phyloP scores from a whole-genome alignment of 2,329 filamentous ascomycete genomes.

The Simplicillium aogashimaense region DNA sequence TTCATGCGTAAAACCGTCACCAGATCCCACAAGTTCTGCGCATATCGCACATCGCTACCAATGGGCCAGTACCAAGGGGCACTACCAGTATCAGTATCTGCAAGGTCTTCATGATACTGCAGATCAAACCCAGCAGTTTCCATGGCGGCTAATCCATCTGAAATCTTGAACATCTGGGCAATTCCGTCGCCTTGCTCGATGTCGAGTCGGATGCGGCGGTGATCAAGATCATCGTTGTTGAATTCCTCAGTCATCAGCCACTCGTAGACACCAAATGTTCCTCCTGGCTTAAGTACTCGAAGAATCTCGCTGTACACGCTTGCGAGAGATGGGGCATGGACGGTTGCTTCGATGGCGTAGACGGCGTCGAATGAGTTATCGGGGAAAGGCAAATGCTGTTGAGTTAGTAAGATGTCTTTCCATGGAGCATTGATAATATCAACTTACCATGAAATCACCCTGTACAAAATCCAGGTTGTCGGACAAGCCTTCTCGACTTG shows the following conservation, averaged over 20 bases:
- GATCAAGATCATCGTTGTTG: slow-evolving; percentile 72
- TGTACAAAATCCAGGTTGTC: slow-evolving; percentile 75
- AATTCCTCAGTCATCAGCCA: slow-evolving; percentile 97
- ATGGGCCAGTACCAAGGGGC: slow-evolving; percentile 89
- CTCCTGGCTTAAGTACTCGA: slow-evolving; percentile 88
- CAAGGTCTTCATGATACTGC: slow-evolving; percentile 46
- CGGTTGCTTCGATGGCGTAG: slow-evolving; percentile 90
- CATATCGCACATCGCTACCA: slow-evolving; percentile 68
- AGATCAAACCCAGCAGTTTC: slow-evolving; percentile 76
- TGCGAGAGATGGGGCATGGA: slow-evolving; percentile 77
- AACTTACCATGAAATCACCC: slow-evolving; percentile 80
- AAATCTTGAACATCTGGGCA: slow-evolving; percentile 83
- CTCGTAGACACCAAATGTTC: slow-evolving; percentile 88
- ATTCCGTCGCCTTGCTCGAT: slow-evolving; percentile 93
- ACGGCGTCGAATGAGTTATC: slow-evolving; percentile 85
- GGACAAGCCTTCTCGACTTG: slow-evolving; percentile 65
- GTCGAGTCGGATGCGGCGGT: slow-evolving; percentile 77
- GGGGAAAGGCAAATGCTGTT: slow-evolving; percentile 78
- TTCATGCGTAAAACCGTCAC: slow-evolving; percentile 78
- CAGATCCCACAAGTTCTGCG: slow-evolving; percentile 62
- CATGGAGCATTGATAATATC: too few species aligned
- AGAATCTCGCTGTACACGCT: slow-evolving; percentile 88
- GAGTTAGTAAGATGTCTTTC: not conserved
- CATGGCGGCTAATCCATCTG: slow-evolving; percentile 70
- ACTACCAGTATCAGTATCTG: slow-evolving; percentile 27